Percentiles rank a stretch among this genome's conserved stretches.
These are phyloP conservation scores for Sporothrix globosa DNA, from an alignment of 2,329 filamentous ascomycete genomes.

Conservation along the genomic window DNA sequence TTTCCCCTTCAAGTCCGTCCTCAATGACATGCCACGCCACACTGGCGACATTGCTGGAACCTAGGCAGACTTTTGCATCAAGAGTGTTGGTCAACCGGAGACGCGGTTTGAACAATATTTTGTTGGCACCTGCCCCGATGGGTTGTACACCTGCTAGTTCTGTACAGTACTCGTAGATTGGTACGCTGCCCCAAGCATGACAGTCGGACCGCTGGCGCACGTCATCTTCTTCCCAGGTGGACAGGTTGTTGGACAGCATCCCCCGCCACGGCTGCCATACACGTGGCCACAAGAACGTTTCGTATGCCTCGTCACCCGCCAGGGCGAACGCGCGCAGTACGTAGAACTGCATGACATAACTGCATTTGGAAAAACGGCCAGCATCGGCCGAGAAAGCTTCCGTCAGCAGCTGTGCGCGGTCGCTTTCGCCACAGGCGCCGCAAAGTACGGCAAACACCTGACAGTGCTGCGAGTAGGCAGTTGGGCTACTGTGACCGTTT, in stretches of 20 bases:
- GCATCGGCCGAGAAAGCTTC: conserved; percentile 39
- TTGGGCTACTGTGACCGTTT: conserved; percentile 1
- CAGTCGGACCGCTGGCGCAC: conserved; percentile 50
- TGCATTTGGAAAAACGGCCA: conserved; percentile 43
- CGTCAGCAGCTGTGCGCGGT: conserved; percentile 39
- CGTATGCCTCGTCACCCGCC: conserved; percentile 43
- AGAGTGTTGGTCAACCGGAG: conserved; percentile 38
- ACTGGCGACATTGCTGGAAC: conserved; percentile 37
- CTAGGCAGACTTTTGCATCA: conserved; percentile 39
- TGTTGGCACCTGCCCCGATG: conserved; percentile 35
- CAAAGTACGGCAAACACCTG: conserved; percentile 46
- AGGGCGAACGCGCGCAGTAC: conserved; percentile 45
- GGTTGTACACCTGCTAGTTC: conserved; percentile 42
- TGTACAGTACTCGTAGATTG: conserved; percentile 48
- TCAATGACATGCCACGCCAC: conserved; percentile 36
- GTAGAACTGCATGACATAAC: conserved; percentile 49
- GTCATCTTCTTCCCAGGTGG: conserved; percentile 50
- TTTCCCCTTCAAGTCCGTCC: background rate
- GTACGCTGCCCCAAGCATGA: conserved; percentile 50
- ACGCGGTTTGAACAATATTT: conserved; percentile 41
- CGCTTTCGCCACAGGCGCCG: conserved; percentile 39
- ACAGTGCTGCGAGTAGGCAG: conserved; percentile 44
- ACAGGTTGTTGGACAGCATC: conserved; percentile 46
- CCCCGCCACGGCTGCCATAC: conserved; percentile 46
- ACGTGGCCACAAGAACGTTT: conserved; percentile 41